Evolutionary conservation across 352 stramenopile species (phyloP).

Genomic region (Phytopythium boreale): DNA sequence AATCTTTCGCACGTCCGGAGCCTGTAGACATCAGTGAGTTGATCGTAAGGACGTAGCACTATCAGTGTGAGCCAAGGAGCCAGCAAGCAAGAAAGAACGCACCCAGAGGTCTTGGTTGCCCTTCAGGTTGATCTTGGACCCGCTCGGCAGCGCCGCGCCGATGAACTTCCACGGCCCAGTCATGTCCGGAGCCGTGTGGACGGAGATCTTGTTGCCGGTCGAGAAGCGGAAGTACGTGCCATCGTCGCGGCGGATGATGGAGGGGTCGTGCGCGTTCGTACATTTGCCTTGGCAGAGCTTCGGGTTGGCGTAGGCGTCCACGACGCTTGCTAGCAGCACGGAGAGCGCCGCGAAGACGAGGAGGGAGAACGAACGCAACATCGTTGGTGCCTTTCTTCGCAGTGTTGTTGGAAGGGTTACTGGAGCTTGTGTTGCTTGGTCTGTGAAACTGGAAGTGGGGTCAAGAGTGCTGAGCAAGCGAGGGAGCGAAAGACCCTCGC

Average conservation of each 20-base stretch:
- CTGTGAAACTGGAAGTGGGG: too few relatives aligned
- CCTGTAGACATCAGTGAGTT: background rate
- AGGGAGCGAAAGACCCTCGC: too few relatives aligned
- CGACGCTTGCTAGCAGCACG: background rate
- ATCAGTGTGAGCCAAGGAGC: too few relatives aligned
- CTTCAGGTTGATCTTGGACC: conserved; percentile 39
- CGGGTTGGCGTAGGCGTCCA: conserved; percentile 15
- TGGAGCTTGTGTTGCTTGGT: too few relatives aligned
- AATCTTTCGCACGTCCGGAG: conserved; percentile 40
- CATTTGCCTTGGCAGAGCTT: conserved; percentile 16
- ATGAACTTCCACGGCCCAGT: conserved; percentile 37
- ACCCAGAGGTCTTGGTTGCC: conserved; percentile 43
- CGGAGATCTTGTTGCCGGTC: conserved; percentile 32
- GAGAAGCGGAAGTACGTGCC: too few relatives aligned
- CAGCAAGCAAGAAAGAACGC: too few relatives aligned
- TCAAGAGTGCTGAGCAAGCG: too few relatives aligned
- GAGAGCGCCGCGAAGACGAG: background rate
- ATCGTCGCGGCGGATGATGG: conserved; percentile 16
- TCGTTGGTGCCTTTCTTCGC: background rate
- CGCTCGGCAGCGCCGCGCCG: conserved; percentile 27
- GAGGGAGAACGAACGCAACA: background rate
- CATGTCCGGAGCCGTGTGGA: conserved; percentile 35
- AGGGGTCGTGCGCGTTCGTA: conserved; percentile 32
- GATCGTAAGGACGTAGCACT: too few relatives aligned
- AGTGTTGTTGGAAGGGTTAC: too few relatives aligned